Percentiles rank a stretch among this genome's conserved stretches.
Evolutionary conservation across 805 yeast genomes (phyloP).

Genomic region (Alloascoidea africana): DNA sequence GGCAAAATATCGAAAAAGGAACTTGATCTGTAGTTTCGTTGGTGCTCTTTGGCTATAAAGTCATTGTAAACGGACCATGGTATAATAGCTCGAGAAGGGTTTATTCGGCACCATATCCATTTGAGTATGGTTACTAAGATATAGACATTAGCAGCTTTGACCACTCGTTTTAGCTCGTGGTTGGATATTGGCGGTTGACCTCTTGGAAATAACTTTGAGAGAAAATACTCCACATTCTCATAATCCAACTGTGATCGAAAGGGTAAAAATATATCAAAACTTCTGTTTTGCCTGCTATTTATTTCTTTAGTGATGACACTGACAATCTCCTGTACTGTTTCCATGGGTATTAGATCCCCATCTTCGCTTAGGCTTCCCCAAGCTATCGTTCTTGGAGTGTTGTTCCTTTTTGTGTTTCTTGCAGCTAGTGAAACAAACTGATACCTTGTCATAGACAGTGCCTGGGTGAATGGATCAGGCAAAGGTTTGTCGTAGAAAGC

Average conservation of each 20-base stretch:
- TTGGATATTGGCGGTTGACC: background rate
- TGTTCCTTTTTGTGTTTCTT: background rate
- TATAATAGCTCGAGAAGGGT: background rate
- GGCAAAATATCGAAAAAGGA: background rate
- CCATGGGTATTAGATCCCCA: background rate
- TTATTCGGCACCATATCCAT: background rate
- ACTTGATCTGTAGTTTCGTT: background rate
- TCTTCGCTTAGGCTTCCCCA: background rate
- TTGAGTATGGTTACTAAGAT: background rate
- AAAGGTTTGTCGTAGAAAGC: background rate
- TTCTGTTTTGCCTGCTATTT: background rate
- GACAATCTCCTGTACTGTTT: background rate
- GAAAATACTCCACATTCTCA: background rate
- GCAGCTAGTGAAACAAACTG: background rate
- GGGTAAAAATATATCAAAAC: background rate
- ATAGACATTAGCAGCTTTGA: background rate
- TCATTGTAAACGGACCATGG: background rate
- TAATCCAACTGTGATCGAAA: background rate
- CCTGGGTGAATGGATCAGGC: conserved; percentile 1
- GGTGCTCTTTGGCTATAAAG: background rate
- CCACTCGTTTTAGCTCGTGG: background rate
- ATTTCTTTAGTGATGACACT: background rate
- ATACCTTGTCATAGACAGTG: background rate
- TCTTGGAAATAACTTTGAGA: background rate
- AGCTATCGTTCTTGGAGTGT: background rate